Evolutionary conservation across 768 basidiomycete genomes (phyloP).

Genomic region (Termitomyces titanicus): DNA sequence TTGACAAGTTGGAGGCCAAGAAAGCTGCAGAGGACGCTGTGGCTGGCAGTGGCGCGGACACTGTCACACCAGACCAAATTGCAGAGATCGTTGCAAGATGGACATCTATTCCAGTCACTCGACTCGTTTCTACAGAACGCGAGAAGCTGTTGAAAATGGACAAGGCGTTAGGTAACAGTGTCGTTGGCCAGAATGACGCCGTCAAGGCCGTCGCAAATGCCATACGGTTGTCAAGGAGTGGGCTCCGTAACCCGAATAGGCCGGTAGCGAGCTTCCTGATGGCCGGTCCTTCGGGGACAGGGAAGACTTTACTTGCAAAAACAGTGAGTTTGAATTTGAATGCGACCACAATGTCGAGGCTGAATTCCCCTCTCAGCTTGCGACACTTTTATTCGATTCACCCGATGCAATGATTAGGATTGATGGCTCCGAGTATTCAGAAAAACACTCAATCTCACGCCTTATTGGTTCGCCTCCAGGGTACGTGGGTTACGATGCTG

Average conservation of each 20-base stretch:
- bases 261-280: conserved; percentile 94
- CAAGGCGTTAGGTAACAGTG: conserved; percentile 67
- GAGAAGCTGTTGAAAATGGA: conserved; percentile 90
- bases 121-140: conserved; percentile 83
- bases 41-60: conserved; percentile 52
- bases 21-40: conserved; percentile 70
- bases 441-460: conserved; percentile 53
- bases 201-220: conserved; percentile 93
- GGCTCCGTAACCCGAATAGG: conserved; percentile 82
- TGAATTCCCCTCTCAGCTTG: conserved; percentile 52
- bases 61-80: conserved; percentile 85
- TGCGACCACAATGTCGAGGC: background rate
- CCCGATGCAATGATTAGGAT: conserved; percentile 90
- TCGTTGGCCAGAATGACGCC: conserved; percentile 90
- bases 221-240: conserved; percentile 87
- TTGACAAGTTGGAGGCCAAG: conserved; percentile 68
- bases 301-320: conserved; percentile 88
- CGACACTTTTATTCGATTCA: conserved; percentile 85
- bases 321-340: conserved; percentile 49
- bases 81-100: conserved; percentile 92
- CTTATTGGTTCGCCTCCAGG: conserved; percentile 69
- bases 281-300: conserved; percentile 88
- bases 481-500: conserved; percentile 88
- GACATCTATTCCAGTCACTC: conserved; percentile 89
- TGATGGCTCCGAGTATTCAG: conserved; percentile 92